A percentile compares a stretch with the other conserved stretches of the same genome.
phyloP scores from a whole-genome alignment of 2,329 filamentous ascomycete genomes.

The Claviceps africana region DNA sequence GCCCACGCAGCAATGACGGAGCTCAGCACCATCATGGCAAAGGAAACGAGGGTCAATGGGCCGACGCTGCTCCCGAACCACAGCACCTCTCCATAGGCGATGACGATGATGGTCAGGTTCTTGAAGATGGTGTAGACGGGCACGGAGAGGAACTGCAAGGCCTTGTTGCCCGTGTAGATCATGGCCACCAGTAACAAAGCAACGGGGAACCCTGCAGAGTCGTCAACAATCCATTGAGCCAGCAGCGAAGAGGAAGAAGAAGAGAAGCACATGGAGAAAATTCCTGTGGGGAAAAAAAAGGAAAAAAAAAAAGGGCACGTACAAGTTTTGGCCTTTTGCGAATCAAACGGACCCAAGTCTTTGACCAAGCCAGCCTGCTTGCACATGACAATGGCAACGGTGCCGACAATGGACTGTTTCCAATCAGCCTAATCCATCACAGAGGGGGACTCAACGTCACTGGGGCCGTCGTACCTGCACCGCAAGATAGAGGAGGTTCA shows the following conservation, averaged over 20 bases:
- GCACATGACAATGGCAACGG: slow-evolving; percentile 66
- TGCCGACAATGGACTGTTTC: slow-evolving; percentile 70
- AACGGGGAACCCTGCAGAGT: slow-evolving; percentile 71
- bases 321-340: slow-evolving; percentile 88
- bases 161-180: slow-evolving; percentile 97
- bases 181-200: slow-evolving; percentile 92
- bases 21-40: slow-evolving; percentile 91
- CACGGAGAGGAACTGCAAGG: slow-evolving; percentile 89
- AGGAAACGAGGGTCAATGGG: slow-evolving; percentile 80
- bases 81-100: slow-evolving; percentile 93
- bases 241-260: not conserved
- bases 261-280: too few species aligned
- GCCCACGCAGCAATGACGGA: slow-evolving; percentile 94
- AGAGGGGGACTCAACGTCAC: too few species aligned
- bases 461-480: slow-evolving; percentile 62
- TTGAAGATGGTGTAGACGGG: slow-evolving; percentile 99
- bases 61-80: slow-evolving; percentile 95
- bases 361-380: slow-evolving; percentile 73
- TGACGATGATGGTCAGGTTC: slow-evolving; percentile 96
- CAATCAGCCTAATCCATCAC: not conserved
- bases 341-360: slow-evolving; percentile 68
- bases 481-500: slow-evolving; percentile 88
- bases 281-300: too few species aligned
- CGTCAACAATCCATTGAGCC: not conserved
- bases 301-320: slow-evolving; percentile 18